These are phyloP conservation scores for Cladosporium sp. DNA, from an alignment of 2,329 filamentous ascomycete genomes.

Conservation along the genomic window DNA sequence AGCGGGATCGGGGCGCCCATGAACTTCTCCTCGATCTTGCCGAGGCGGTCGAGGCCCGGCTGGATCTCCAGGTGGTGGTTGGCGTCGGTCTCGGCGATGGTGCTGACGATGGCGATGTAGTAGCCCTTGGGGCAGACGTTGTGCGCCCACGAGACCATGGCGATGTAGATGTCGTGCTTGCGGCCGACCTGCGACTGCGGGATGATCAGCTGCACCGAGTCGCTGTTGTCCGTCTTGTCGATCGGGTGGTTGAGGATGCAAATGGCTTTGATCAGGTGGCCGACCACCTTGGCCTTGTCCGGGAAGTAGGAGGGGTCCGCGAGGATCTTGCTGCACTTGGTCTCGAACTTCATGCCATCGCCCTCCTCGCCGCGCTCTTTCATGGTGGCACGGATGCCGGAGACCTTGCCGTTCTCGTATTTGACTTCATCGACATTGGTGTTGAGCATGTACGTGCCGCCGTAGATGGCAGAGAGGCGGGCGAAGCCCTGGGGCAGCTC, in stretches of 20 bases:
- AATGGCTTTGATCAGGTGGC: constrained; percentile 91
- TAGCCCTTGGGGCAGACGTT: constrained; percentile 99
- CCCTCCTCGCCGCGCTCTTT: constrained; percentile 71
- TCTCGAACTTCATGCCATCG: constrained; percentile 83
- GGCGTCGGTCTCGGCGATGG: constrained; percentile 83
- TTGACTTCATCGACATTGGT: constrained; percentile 85
- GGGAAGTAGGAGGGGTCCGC: constrained; percentile 97
- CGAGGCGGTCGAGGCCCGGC: constrained; percentile 86
- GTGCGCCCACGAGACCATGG: constrained; percentile 90
- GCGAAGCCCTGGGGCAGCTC: constrained; percentile 98
- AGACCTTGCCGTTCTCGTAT: constrained; percentile 78
- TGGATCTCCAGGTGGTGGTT: constrained; percentile 97
- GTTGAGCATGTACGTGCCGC: constrained; percentile 99
- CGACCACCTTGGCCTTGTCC: constrained; percentile 78
- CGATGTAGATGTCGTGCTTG: constrained; percentile 98
- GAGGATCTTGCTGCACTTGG: constrained; percentile 92
- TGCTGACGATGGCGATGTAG: constrained; percentile 98
- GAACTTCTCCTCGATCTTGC: constrained; percentile 94
- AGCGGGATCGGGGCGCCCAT: constrained; percentile 90
- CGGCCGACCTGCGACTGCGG: constrained; percentile 95
- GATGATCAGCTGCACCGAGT: constrained; percentile 94
- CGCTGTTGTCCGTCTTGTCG: constrained; percentile 79
- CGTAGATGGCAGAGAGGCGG: constrained; percentile 95
- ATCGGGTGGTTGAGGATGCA: constrained; percentile 96
- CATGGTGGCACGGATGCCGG: constrained; percentile 97